Evolutionary conservation across 306 rosid species (phyloP).

Genomic region (Sicyos edulis): DNA sequence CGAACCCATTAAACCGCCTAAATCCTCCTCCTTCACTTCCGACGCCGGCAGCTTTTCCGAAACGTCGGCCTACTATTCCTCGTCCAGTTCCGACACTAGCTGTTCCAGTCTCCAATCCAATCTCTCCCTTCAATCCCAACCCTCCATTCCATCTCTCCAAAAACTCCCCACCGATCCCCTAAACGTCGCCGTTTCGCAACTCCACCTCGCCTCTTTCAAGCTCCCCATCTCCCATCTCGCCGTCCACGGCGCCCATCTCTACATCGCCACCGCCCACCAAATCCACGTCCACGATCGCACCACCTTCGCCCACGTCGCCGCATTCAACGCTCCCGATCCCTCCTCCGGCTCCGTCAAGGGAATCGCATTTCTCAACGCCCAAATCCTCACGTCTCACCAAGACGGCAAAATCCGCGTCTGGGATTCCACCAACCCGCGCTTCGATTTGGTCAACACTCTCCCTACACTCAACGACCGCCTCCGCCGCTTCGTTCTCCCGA

Average conservation of each 20-base stretch:
- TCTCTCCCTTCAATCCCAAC: slow-evolving; percentile 66
- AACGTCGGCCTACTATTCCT: slow-evolving; percentile 8
- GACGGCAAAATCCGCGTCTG: slow-evolving; percentile 75
- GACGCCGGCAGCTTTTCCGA: no score
- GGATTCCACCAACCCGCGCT: slow-evolving; percentile 28
- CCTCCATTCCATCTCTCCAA: slow-evolving; percentile 76
- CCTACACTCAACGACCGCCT: slow-evolving; percentile 72
- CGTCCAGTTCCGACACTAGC: slow-evolving; percentile 21
- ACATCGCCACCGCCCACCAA: slow-evolving; percentile 54
- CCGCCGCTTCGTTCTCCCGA: slow-evolving; percentile 57
- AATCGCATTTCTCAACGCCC: slow-evolving; percentile 36
- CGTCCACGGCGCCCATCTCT: slow-evolving; percentile 42
- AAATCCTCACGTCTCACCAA: slow-evolving; percentile 67
- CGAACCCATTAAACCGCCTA: slow-evolving; percentile 16
- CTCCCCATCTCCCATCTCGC: slow-evolving; percentile 64
- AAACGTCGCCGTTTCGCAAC: slow-evolving; percentile 37
- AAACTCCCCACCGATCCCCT: slow-evolving; percentile 37
- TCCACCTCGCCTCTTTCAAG: slow-evolving; percentile 33
- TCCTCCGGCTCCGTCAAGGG: slow-evolving; percentile 72
- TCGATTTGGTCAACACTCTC: slow-evolving; percentile 39
- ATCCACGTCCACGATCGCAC: slow-evolving; percentile 60
- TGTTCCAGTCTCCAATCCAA: slow-evolving; percentile 37
- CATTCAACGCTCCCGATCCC: slow-evolving; percentile 31
- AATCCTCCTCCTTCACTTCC: not conserved
- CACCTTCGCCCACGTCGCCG: slow-evolving; percentile 27